Conservation (phyloP, 2,329 filamentous ascomycete species). For the Colletotrichum nymphaeae region DNA sequence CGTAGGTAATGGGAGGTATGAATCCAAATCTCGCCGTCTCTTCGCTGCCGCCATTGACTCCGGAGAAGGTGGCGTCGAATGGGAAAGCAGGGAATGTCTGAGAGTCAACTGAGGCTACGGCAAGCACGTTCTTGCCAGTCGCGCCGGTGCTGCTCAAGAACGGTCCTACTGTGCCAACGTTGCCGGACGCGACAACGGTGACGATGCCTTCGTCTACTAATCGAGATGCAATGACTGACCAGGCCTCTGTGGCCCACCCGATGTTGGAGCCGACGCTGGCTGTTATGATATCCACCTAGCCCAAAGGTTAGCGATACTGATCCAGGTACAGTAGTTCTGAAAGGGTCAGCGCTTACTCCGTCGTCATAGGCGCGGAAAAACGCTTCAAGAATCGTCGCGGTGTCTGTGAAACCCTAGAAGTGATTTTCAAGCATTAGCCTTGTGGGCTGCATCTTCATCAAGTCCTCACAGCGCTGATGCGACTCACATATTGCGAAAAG, state of each 20-base stretch:
- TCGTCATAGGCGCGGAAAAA: constrained; percentile 49
- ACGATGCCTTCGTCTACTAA: constrained; percentile 59
- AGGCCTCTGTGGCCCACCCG: constrained; percentile 55
- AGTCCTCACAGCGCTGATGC: too few species aligned
- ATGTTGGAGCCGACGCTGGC: constrained; percentile 51
- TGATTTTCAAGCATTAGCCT: not conserved
- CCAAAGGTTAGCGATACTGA: not conserved
- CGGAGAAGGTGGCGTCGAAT: not conserved
- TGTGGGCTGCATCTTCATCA: too few species aligned
- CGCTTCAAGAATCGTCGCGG: constrained; percentile 43
- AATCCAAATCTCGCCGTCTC: not conserved
- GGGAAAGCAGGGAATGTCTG: not conserved
- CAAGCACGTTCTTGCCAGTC: constrained; percentile 54
- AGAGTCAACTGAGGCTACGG: constrained; percentile 53
- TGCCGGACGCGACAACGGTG: constrained; percentile 62
- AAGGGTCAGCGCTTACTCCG: constrained; percentile 37
- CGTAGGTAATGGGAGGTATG: not conserved
- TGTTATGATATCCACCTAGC: constrained; percentile 53
- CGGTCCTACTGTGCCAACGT: constrained; percentile 59
- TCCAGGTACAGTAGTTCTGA: not conserved
- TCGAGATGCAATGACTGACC: constrained; percentile 53
- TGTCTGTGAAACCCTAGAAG: constrained; percentile 15
- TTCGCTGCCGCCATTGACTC: not conserved
- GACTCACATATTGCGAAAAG: constrained; percentile 27
- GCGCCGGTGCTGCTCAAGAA: constrained; percentile 57